Evolutionary conservation across 805 yeast genomes (phyloP).

Genomic region (Yarrowia bubula): DNA sequence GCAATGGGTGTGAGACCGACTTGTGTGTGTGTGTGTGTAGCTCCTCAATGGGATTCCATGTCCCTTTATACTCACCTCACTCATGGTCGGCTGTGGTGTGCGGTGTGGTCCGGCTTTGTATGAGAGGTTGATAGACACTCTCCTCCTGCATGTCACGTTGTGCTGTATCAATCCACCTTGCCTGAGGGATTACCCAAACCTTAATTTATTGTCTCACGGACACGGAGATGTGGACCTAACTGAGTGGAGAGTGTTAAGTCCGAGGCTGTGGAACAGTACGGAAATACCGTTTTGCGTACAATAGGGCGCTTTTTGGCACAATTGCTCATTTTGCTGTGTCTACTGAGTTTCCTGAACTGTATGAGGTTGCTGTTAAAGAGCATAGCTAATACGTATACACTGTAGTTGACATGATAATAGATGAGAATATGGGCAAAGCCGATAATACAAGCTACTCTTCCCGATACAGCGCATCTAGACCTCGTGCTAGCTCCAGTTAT

Average conservation of each 20-base stretch:
- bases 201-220: conserved; percentile 12
- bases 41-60: no score
- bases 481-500: neutral
- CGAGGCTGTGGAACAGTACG: neutral
- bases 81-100: neutral
- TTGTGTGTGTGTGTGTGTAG: no score
- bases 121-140: conserved; percentile 8
- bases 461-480: no score
- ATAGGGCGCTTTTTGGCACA: no score
- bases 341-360: no score
- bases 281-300: neutral
- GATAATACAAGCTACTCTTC: no score
- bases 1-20: neutral
- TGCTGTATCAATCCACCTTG: neutral
- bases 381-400: no score
- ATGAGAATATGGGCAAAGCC: no score
- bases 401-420: no score
- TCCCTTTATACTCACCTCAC: conserved; percentile 20
- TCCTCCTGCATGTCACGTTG: conserved; percentile 25
- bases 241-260: neutral
- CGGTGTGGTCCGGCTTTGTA: conserved; percentile 1
- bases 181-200: conserved; percentile 24
- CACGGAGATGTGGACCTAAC: neutral
- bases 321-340: no score
- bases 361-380: no score